Base-by-base conservation (phyloP, 768 basidiomycete genomes). In the Xanthoconium stramineum region DNA sequence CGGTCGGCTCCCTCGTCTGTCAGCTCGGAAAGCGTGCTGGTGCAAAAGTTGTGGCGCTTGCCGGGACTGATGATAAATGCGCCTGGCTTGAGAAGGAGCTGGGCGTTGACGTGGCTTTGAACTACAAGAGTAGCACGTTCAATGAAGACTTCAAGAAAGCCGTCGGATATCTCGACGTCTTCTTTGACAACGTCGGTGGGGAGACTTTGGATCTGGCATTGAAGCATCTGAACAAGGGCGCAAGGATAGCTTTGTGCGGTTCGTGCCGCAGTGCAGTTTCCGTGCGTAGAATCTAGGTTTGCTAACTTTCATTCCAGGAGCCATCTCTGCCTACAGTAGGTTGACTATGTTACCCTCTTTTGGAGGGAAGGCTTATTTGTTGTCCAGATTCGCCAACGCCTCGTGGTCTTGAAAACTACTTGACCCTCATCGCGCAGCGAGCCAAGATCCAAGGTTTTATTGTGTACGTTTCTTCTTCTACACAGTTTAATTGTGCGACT, bases 391-490 rank as follows among this genome's bases (percentile, higher is more conserved):
- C 76, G 30, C 53, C 74, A 1, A 81, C 78, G 56, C 86, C 89
- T 2, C 80, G 78, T 56, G 89, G 89, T 14, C 76, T 95, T 15
- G 75, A 80, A 55, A 80, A 80, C 48, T 93, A 91, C 65, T 60
- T 79, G 36, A 83, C 76, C 53, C 74, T 97, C 52, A 94, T 97
- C 60, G 65, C 80, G 0, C 86, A 88, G 66, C 82, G 93, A 42
- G 91, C 89, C 15, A 87, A 77, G 39, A 83, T 98, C 1, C 77
- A 89, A 65, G 95, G 95, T 9, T 97, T 94, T 73, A 76, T 95
- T 62, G 80, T 91, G 86, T 89, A 65, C 47, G 83, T 68, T 15
- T n/a, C 39, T 30, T 32, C 30, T 17, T 33, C 6, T 29, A 15
- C 19, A 14, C 17, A 1, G 15, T 19, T 28, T 36, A 13, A 15